These are phyloP conservation scores for Alternaria gansuensis DNA, from an alignment of 2,329 filamentous ascomycete species.

Conservation along the genomic window DNA sequence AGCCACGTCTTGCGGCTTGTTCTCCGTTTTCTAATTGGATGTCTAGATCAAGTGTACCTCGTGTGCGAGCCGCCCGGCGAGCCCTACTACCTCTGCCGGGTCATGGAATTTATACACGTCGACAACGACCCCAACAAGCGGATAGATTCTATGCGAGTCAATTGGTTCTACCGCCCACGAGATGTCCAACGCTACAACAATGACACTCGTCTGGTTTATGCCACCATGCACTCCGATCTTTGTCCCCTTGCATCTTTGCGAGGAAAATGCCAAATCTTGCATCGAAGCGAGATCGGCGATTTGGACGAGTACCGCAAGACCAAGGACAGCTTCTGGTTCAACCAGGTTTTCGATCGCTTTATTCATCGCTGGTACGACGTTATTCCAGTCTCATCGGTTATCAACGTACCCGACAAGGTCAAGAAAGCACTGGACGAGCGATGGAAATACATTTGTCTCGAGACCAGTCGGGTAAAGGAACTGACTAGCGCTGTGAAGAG, in stretches of 20 bases:
- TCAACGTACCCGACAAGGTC: slow-evolving; percentile 94
- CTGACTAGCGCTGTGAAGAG: slow-evolving; percentile 94
- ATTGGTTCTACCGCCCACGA: slow-evolving; percentile 98
- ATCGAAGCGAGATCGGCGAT: slow-evolving; percentile 84
- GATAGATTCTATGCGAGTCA: slow-evolving; percentile 88
- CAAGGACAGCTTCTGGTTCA: slow-evolving; percentile 93
- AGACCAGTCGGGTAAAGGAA: slow-evolving; percentile 92
- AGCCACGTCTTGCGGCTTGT: slow-evolving; percentile 41
- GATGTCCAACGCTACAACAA: slow-evolving; percentile 92
- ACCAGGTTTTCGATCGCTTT: slow-evolving; percentile 97
- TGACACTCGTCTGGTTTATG: slow-evolving; percentile 90
- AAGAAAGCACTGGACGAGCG: slow-evolving; percentile 95
- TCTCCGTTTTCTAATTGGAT: slow-evolving; percentile 49
- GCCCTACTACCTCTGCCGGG: slow-evolving; percentile 95
- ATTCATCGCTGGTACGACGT: slow-evolving; percentile 98
- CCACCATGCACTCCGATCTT: slow-evolving; percentile 98
- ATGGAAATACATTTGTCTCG: slow-evolving; percentile 95
- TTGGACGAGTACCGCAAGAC: slow-evolving; percentile 84
- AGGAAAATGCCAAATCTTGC: slow-evolving; percentile 90
- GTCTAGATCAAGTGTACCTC: slow-evolving; percentile 85
- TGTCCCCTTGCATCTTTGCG: slow-evolving; percentile 91
- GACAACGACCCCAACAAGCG: slow-evolving; percentile 73
- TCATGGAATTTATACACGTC: slow-evolving; percentile 95
- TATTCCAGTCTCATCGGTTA: slow-evolving; percentile 88
- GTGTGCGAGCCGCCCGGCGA: slow-evolving; percentile 97